Evolutionary conservation across 164 flowering plant species (phyloP).

Genomic region (Aristolochia californica): DNA sequence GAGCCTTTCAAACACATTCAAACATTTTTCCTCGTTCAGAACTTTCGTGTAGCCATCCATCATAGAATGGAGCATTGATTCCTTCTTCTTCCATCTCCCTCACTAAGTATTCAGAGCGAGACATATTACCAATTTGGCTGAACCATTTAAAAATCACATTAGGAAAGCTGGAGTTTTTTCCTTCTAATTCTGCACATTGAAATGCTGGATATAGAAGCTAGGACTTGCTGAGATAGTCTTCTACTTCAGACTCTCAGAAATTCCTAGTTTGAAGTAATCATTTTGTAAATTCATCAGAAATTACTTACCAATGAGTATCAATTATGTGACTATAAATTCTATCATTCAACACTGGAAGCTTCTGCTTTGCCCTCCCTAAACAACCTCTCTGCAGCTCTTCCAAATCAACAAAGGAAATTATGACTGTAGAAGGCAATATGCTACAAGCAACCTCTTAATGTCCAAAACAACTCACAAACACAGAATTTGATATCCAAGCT

Average conservation of each 20-base stretch:
- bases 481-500: too few species aligned
- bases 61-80: constrained; percentile 97
- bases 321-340: constrained; percentile 78
- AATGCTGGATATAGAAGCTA: background rate
- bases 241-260: too few species aligned
- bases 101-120: constrained; percentile 78
- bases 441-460: background rate
- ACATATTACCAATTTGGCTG: constrained; percentile 79
- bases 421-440: constrained; percentile 1
- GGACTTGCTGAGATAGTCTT: background rate
- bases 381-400: constrained; percentile 95
- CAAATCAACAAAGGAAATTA: constrained; percentile 13
- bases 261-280: background rate
- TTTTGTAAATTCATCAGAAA: background rate
- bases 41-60: constrained; percentile 96
- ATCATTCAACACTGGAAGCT: constrained; percentile 48
- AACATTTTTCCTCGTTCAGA: constrained; percentile 67
- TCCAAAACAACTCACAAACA: too few species aligned
- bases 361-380: constrained; percentile 80
- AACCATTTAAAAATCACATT: constrained; percentile 1
- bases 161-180: too few species aligned
- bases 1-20: constrained; percentile 75
- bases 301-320: constrained; percentile 75
- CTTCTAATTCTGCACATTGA: background rate
- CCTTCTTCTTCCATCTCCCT: constrained; percentile 96